Percentiles rank a stretch among this genome's conserved stretches.
Conservation (phyloP, 2,329 filamentous ascomycete species). For the Ophiocordyceps camponoti-saundersi region DNA sequence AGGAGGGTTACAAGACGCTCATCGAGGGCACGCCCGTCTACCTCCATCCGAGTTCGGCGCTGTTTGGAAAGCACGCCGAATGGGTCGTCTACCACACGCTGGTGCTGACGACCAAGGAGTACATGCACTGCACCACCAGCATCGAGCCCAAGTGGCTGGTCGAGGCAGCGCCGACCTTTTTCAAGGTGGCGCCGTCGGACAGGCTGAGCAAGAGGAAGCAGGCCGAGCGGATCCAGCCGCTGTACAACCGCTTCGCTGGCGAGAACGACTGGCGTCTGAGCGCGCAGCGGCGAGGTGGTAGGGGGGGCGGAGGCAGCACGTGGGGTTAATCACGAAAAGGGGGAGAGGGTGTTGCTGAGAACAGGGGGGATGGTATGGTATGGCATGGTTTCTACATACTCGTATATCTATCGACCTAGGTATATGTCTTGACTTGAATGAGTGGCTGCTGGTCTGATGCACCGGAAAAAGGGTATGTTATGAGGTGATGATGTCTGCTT, state of each 20-base stretch:
- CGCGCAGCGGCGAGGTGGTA: conserved; percentile 69
- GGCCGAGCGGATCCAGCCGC: conserved; percentile 83
- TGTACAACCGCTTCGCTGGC: conserved; percentile 82
- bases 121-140: conserved; percentile 86
- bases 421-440: too few relatives aligned
- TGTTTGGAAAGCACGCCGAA: conserved; percentile 92
- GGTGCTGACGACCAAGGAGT: conserved; percentile 89
- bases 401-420: too few relatives aligned
- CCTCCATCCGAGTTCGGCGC: conserved; percentile 75
- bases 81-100: conserved; percentile 90
- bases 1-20: conserved; percentile 94
- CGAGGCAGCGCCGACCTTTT: conserved; percentile 95
- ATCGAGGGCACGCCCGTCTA: conserved; percentile 92
- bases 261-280: conserved; percentile 93
- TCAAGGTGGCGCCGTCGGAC: conserved; percentile 87
- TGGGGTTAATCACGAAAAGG: conserved; percentile 47
- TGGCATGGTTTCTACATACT: too few relatives aligned
- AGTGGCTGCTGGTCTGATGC: too few relatives aligned
- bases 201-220: conserved; percentile 78
- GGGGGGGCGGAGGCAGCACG: conserved; percentile 74
- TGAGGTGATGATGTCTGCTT: too few relatives aligned
- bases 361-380: too few relatives aligned
- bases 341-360: too few relatives aligned
- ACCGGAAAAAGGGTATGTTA: too few relatives aligned
- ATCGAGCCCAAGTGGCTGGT: conserved; percentile 94